Evolutionary conservation across 805 yeast species (phyloP), one percentile per base, ranked within the genome.

Genomic region (Ogataea naganishii): DNA sequence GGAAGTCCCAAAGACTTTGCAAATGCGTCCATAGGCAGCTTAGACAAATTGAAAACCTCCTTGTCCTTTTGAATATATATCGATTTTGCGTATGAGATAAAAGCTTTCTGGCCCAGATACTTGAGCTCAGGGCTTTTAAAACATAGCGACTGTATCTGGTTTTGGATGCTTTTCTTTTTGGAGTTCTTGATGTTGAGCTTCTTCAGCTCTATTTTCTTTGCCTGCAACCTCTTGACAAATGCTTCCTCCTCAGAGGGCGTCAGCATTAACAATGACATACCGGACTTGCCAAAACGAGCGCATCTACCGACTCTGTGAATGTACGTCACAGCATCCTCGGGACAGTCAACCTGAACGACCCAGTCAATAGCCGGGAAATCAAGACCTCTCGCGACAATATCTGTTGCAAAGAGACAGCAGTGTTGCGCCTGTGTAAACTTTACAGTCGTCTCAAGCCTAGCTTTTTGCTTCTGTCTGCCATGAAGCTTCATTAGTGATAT

Each of bases 21-120:
- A 55, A 64, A 86, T 33, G 72, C 82, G 39, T 89, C 96, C 3
- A 79, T 59, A 3, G 95, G 94, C 4, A 89, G 51, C 27, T 74
- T 72, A 9, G 76, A 81, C 23, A 86, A 67, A 40, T 80, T 73
- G 59, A 92, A 92, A 9, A 88, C 77, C 22, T 77, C 81, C 53
- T 85, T 85, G 49, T 89, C 95, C 46, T 79, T 76, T 56, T 88
- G 96, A 27, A 92, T 63, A 49, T 79, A 78, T 5, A 92, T 70
- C 3, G 96, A 83, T 43, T 84, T 71, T 53, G 80, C 77, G 52
- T 92, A 92, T 7, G 97, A 83, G 24, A 88, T 82, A 46, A 92
- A 92, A 7, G 96, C 96, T 51, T 89, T 83, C 60, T 92, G 98
- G 1, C 92, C 98, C 46, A 92, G 62, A 50, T 92, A 89, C 55